Conservation (phyloP, 1,284 basidiomycete species). For the Irpex lacteus region DNA sequence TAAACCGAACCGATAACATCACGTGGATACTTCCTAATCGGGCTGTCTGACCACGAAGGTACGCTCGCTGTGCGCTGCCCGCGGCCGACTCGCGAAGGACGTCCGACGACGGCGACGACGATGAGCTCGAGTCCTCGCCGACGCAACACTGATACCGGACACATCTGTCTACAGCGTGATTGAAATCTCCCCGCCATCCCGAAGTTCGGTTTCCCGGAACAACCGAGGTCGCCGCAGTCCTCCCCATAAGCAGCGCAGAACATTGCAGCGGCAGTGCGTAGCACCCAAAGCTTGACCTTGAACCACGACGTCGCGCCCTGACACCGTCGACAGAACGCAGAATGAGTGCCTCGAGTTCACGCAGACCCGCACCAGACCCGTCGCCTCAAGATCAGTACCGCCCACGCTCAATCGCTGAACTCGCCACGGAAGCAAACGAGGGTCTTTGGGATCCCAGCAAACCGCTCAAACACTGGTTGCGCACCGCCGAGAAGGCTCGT, state of each 20-base stretch:
- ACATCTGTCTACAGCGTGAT: background rate
- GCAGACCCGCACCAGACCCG: conserved; percentile 5
- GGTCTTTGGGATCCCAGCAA: conserved; percentile 45
- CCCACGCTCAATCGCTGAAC: conserved; percentile 49
- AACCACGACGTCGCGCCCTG: background rate
- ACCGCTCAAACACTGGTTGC: conserved; percentile 53
- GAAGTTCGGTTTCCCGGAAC: conserved; percentile 1
- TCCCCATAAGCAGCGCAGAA: background rate
- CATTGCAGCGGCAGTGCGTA: conserved; percentile 3
- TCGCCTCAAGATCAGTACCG: conserved; percentile 15
- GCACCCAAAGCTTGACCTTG: background rate
- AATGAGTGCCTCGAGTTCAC: conserved; percentile 23
- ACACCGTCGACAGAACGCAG: background rate
- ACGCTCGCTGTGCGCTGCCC: background rate
- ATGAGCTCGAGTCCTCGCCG: background rate
- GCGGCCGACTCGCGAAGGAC: background rate
- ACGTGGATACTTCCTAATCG: background rate
- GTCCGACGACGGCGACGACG: background rate
- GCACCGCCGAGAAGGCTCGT: conserved; percentile 51
- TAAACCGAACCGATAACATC: background rate
- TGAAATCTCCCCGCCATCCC: background rate
- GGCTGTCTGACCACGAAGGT: background rate
- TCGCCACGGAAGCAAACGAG: conserved; percentile 47
- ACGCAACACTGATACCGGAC: background rate
- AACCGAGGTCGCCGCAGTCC: background rate